Evolutionary conservation across 495 filamentous ascomycete genomes (phyloP).

Genomic region (Aspergillus indologenus): DNA sequence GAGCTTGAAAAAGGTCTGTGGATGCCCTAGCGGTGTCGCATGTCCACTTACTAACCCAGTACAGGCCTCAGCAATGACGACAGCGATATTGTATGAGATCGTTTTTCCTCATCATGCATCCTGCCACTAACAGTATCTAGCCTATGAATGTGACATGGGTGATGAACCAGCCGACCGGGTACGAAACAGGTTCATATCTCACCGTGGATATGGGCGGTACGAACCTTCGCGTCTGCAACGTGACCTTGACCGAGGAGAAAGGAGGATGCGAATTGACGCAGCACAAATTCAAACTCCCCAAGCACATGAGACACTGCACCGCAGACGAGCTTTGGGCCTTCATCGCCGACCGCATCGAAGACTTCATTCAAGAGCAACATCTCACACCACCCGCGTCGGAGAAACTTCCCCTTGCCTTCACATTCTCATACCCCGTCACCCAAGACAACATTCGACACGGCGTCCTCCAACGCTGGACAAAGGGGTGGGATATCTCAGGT

Average conservation of each 20-base stretch:
- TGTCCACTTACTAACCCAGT: not conserved
- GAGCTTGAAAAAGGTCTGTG: constrained; percentile 72
- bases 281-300: constrained; percentile 86
- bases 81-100: constrained; percentile 72
- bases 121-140: constrained; percentile 40
- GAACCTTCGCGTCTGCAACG: constrained; percentile 89
- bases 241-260: constrained; percentile 72
- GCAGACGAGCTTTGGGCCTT: constrained; percentile 87
- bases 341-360: constrained; percentile 81
- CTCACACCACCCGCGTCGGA: constrained; percentile 43
- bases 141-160: constrained; percentile 98
- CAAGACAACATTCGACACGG: constrained; percentile 88
- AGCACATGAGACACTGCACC: constrained; percentile 78
- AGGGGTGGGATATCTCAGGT: constrained; percentile 87
- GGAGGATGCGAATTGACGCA: constrained; percentile 91
- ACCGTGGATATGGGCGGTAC: constrained; percentile 96
- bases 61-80: constrained; percentile 75
- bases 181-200: constrained; percentile 81
- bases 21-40: constrained; percentile 8
- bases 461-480: constrained; percentile 91
- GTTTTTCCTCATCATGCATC: not conserved
- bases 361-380: constrained; percentile 82
- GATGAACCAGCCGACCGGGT: constrained; percentile 76
- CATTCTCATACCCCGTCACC: constrained; percentile 90
- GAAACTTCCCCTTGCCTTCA: constrained; percentile 77